phyloP scores from a whole-genome alignment of 768 basidiomycete genomes.

The Pulveroboletus sp. region DNA sequence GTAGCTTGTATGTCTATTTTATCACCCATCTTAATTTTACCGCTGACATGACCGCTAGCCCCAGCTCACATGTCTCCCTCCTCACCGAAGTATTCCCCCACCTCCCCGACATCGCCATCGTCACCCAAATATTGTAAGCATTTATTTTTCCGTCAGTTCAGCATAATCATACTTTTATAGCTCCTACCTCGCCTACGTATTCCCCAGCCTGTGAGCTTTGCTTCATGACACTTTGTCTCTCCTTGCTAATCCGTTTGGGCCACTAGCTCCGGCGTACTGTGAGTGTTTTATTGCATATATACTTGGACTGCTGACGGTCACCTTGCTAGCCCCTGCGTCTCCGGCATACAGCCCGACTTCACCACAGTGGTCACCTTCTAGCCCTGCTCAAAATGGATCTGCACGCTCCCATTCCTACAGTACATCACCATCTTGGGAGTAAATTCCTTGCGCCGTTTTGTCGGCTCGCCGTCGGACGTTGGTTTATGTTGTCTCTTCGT shows the following conservation, averaged over 20 bases:
- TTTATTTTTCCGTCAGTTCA: neutral
- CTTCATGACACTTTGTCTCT: neutral
- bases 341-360: slow-evolving; percentile 85
- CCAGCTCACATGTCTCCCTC: slow-evolving; percentile 83
- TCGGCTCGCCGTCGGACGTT: slow-evolving; percentile 13
- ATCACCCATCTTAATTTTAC: neutral
- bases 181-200: slow-evolving; percentile 83
- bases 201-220: slow-evolving; percentile 74
- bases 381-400: slow-evolving; percentile 57
- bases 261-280: slow-evolving; percentile 77
- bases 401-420: slow-evolving; percentile 40
- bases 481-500: slow-evolving; percentile 6
- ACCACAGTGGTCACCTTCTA: slow-evolving; percentile 78
- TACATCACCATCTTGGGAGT: slow-evolving; percentile 53
- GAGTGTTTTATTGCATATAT: slow-evolving; percentile 28
- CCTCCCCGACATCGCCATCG: slow-evolving; percentile 86
- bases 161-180: slow-evolving; percentile 35
- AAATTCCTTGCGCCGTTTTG: slow-evolving; percentile 10
- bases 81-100: slow-evolving; percentile 90
- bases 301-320: slow-evolving; percentile 11
- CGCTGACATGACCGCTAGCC: slow-evolving; percentile 37
- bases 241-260: slow-evolving; percentile 3
- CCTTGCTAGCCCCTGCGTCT: slow-evolving; percentile 64
- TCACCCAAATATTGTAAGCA: slow-evolving; percentile 88
- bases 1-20: slow-evolving; percentile 56